Evolutionary conservation across 345 rosid genomes (phyloP).

Genomic region (Populus alba): DNA sequence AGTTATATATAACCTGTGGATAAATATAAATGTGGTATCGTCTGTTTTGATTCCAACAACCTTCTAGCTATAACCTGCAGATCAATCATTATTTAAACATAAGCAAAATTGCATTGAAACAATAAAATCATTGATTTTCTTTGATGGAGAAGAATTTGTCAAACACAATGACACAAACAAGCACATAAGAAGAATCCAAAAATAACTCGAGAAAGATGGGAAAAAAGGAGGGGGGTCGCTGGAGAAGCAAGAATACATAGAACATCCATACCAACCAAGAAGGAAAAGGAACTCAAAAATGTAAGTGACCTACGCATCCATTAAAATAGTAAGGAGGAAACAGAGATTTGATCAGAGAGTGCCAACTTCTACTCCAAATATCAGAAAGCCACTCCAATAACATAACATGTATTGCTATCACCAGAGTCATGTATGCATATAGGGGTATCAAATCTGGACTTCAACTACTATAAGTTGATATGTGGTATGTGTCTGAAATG

Average conservation of each 20-base stretch:
- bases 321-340: background rate
- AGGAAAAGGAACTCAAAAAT: background rate
- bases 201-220: background rate
- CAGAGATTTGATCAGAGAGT: background rate
- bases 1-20: conserved; percentile 55
- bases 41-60: conserved; percentile 93
- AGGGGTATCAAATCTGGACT: background rate
- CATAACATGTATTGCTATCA: no score
- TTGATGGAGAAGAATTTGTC: no score
- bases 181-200: background rate
- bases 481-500: background rate
- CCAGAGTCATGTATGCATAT: no score
- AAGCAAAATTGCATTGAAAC: no score
- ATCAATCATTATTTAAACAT: background rate
- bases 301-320: background rate
- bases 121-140: no score
- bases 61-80: conserved; percentile 85
- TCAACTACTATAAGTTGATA: background rate
- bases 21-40: conserved; percentile 81
- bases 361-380: background rate
- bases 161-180: background rate
- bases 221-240: no score
- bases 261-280: background rate
- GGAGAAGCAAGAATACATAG: background rate
- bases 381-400: background rate